Evolutionary conservation across 2,329 filamentous ascomycete species (phyloP).

Genomic region (Pyrenochaeta sp.): DNA sequence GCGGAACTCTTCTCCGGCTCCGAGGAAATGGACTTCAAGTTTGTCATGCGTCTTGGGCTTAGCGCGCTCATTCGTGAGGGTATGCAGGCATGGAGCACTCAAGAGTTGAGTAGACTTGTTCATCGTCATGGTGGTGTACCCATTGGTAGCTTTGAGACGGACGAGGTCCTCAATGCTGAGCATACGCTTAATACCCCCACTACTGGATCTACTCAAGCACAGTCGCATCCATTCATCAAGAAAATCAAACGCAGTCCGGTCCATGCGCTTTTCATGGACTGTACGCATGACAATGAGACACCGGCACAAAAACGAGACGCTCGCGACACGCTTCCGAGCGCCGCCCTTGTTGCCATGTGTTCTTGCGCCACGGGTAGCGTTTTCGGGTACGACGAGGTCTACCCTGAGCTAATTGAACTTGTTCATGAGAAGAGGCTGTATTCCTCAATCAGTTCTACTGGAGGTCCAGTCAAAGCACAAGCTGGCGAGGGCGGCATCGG

Average conservation of each 20-base stretch:
- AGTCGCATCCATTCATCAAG: constrained; percentile 71
- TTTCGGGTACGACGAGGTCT: constrained; percentile 97
- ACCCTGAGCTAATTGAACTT: constrained; percentile 90
- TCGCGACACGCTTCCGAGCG: constrained; percentile 91
- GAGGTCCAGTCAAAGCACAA: constrained; percentile 66
- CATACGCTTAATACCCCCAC: constrained; percentile 37
- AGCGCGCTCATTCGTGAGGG: constrained; percentile 94
- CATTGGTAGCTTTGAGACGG: constrained; percentile 96
- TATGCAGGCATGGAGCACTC: constrained; percentile 98
- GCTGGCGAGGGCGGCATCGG: constrained; percentile 85
- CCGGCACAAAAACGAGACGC: constrained; percentile 95
- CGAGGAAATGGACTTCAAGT: constrained; percentile 94
- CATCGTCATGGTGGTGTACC: constrained; percentile 93
- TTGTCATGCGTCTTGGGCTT: constrained; percentile 90
- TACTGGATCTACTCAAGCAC: constrained; percentile 33
- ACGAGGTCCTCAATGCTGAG: constrained; percentile 76
- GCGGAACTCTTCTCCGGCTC: constrained; percentile 96
- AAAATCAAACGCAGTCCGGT: constrained; percentile 88
- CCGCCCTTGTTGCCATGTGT: constrained; percentile 95
- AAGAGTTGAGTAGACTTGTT: constrained; percentile 88
- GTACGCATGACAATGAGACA: constrained; percentile 97
- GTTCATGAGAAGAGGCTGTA: constrained; percentile 90
- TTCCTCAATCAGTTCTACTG: constrained; percentile 75
- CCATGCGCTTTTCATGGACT: constrained; percentile 98
- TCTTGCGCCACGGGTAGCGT: constrained; percentile 93